Base-by-base conservation (phyloP, 352 stramenopile genomes). In the Phytophthora tubulina region DNA sequence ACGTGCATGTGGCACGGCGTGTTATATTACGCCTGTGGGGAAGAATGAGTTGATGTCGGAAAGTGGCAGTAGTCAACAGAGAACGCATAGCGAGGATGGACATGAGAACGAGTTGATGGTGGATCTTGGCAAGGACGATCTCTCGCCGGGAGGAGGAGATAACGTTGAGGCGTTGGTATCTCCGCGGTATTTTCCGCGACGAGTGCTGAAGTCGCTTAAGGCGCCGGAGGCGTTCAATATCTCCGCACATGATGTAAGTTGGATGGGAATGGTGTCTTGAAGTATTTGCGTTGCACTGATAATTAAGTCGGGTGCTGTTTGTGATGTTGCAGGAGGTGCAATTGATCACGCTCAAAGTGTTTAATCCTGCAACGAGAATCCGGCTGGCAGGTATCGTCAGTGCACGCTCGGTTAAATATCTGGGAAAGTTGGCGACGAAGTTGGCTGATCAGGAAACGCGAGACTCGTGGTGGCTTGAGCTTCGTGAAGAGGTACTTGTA, bases 401-500 rank as follows among this genome's bases (percentile, higher is more conserved):
- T 27, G 84, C 89, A 7, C 77, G 92, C 5, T 95, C 89, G 6
- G 91, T 97, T 11, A 97, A 98, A 55, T 98, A 96, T 67, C 59
- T 98, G 11, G 90, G 92, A 6, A 94, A 95, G 61, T 80, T 99
- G 32, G 96, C 96, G 6, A 98, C 94, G 5, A 99, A 99, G 56
- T 74, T 99, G 7, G 97, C 93, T 0, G 98, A 99, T 77, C 97
- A 99, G 66, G 97, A 99, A 69, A 99, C 97, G 1, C 80, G 98
- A 63, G 98, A 99, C 72, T 97, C 94, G 14, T 99, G 98, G 98
- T 99, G 98, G 98, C 89, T 94, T 21, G 97, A 99, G 70, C 84
- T 99, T 6, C 86, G 98, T 33, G 97, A 99, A 84, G 97, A 99
- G 80, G 89, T 94, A 49, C 7, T 50, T 44, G 27, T 33, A 35